A percentile compares a stretch with the other conserved stretches of the same genome.
phyloP scores from a whole-genome alignment of 2,329 filamentous ascomycete species.

The Cercospora sp. region DNA sequence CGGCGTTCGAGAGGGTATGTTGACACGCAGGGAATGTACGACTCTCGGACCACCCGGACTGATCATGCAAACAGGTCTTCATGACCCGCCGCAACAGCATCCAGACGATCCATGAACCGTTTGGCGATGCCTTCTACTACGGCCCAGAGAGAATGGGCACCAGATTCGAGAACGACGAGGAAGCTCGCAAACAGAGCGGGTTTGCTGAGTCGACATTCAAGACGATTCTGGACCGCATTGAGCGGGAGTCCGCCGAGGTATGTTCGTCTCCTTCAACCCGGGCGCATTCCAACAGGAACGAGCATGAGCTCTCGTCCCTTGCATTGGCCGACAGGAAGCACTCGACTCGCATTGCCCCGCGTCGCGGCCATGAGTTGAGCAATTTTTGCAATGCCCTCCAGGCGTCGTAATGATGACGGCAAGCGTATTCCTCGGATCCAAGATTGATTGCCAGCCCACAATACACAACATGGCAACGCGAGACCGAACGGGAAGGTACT shows the following conservation, averaged over 20 bases:
- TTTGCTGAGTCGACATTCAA: constrained; percentile 70
- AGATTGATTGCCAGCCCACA: neutral
- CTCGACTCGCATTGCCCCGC: neutral
- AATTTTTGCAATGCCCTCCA: constrained; percentile 1
- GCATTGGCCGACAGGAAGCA: neutral
- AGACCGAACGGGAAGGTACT: constrained; percentile 9
- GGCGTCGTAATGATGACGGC: constrained; percentile 5
- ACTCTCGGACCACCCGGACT: constrained; percentile 12
- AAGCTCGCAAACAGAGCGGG: constrained; percentile 57
- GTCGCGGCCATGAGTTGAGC: neutral
- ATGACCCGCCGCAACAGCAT: constrained; percentile 87
- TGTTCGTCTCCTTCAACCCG: constrained; percentile 13
- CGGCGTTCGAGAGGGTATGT: constrained; percentile 89
- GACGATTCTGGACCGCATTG: constrained; percentile 74
- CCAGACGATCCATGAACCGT: constrained; percentile 88
- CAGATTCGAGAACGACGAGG: constrained; percentile 72
- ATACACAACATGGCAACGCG: neutral
- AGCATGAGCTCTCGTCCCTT: neutral
- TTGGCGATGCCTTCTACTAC: constrained; percentile 95
- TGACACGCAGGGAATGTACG: neutral
- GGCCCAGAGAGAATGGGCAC: constrained; percentile 83
- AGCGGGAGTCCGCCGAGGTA: constrained; percentile 72
- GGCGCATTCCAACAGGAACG: constrained; percentile 11
- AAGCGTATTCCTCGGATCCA: neutral
- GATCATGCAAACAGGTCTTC: constrained; percentile 68